Evolutionary conservation across 805 yeast genomes (phyloP).

Genomic region (Candida dajiaensis): DNA sequence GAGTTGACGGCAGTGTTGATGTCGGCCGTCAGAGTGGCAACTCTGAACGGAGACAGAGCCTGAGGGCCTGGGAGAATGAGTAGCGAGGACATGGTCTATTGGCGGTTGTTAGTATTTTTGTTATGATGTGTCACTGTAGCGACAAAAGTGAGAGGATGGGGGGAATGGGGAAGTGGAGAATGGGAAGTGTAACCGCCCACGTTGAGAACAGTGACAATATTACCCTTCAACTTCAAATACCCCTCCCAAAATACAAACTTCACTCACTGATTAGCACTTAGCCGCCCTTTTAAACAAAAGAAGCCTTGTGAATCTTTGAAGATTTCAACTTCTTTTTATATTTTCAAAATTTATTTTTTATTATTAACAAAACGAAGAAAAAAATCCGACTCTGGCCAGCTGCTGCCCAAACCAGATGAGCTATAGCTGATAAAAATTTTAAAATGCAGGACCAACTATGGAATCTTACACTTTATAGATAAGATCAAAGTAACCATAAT

Average conservation of each 20-base stretch:
- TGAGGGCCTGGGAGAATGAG: constrained; percentile 77
- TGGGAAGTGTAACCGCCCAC: neutral
- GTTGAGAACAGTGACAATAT: neutral
- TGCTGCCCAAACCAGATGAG: neutral
- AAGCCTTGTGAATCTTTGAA: neutral
- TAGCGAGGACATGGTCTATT: constrained; percentile 24
- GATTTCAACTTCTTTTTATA: neutral
- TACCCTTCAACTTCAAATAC: neutral
- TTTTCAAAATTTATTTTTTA: neutral
- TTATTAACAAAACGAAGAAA: neutral
- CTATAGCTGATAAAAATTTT: neutral
- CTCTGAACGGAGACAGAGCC: constrained; percentile 85
- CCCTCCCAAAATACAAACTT: neutral
- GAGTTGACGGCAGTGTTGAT: constrained; percentile 64
- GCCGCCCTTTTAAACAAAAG: neutral
- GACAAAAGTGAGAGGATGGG: no score
- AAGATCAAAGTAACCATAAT: neutral
- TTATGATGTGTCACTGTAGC: no score
- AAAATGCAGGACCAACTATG: neutral
- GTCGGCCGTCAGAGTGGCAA: constrained; percentile 62
- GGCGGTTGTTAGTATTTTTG: neutral
- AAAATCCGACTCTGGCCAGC: neutral
- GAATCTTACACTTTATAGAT: neutral
- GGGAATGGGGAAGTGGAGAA: neutral
- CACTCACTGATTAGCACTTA: neutral